Evolutionary conservation across 495 filamentous ascomycete species (phyloP), one percentile per base, ranked within the genome.

Genomic region (Trichoderma reesei): DNA sequence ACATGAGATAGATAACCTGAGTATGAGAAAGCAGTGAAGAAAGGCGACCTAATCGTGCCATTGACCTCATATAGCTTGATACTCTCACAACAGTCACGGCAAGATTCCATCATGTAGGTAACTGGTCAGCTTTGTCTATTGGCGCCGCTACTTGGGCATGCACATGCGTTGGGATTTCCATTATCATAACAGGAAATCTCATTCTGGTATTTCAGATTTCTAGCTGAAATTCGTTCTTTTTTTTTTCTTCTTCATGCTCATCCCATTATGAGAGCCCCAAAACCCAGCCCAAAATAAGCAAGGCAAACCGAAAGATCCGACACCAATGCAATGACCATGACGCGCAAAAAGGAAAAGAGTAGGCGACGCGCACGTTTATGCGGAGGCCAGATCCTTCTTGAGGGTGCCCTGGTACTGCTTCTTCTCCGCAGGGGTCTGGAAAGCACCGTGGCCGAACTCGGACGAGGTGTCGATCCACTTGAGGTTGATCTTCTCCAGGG

Each of bases 401-500:
- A 99, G 89, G 59, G 91, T 95, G 80, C 95, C 95, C 80, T 96
- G 71, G 84, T 87, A 91, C 72, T 86, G 80, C 79, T 88, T 88
- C 91, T 99, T 99, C 89, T 99, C 95, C 75, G 89, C 89, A 73
- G 87, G 80, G 62, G 92, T 98, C 84, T 99, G 95, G 89, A 96
- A 99, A 76, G 90, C 94, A 86, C 95, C 95, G 83, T 99, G 95
- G 79, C 95, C 95, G 83, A 98, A 99, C 86, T 99, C 96, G 80
- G 91, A 96, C 59, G 92, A 96, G 69, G 95, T 99, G 74, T 99
- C 95, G 86, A 99, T 98, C 95, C 95, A 99, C 82, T 99, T 99
- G 81, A 99, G 89, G 67, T 97, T 92, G 74, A 97, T 88, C 88
- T 98, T 98, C 89, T 99, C 95, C 75, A 95, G 83, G 44, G 95